Evolutionary conservation across 352 stramenopile species (phyloP).

Genomic region (Globisporangium splendens): DNA sequence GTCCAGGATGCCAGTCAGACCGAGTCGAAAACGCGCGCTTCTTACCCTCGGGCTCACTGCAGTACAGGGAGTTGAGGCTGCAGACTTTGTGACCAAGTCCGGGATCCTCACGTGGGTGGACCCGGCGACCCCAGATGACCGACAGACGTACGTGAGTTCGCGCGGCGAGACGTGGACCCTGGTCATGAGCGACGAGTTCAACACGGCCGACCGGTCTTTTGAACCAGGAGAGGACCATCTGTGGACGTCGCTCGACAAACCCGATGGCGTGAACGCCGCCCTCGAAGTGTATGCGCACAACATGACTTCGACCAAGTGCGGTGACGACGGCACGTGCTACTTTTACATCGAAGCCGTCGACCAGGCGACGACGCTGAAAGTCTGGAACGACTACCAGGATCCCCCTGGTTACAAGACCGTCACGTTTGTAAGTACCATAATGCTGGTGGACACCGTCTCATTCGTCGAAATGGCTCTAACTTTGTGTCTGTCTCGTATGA

Average conservation of each 20-base stretch:
- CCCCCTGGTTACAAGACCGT: conserved; percentile 40
- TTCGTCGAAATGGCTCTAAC: conserved; percentile 49
- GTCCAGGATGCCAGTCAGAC: no score
- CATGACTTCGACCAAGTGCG: conserved; percentile 37
- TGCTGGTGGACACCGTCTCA: conserved; percentile 4
- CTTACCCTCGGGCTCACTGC: not conserved
- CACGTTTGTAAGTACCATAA: not conserved
- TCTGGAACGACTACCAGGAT: conserved; percentile 3
- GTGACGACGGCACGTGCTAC: conserved; percentile 26
- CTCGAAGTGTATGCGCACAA: conserved; percentile 87
- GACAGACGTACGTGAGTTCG: conserved; percentile 29
- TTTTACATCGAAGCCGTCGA: conserved; percentile 31
- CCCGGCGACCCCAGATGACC: conserved; percentile 28
- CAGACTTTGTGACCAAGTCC: conserved; percentile 28
- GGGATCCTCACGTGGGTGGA: conserved; percentile 50
- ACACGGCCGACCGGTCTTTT: conserved; percentile 70
- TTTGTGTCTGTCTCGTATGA: conserved; percentile 85
- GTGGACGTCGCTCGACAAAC: conserved; percentile 89
- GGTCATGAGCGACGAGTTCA: conserved; percentile 89
- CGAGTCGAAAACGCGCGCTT: no score
- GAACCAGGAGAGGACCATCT: conserved; percentile 77
- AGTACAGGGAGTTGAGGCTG: not conserved
- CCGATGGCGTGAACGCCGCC: conserved; percentile 80
- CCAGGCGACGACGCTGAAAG: conserved; percentile 7
- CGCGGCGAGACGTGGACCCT: conserved; percentile 35